A percentile compares a stretch with the other conserved stretches of the same genome.
Evolutionary conservation across 768 basidiomycete genomes (phyloP).

Genomic region (Suillus plorans): DNA sequence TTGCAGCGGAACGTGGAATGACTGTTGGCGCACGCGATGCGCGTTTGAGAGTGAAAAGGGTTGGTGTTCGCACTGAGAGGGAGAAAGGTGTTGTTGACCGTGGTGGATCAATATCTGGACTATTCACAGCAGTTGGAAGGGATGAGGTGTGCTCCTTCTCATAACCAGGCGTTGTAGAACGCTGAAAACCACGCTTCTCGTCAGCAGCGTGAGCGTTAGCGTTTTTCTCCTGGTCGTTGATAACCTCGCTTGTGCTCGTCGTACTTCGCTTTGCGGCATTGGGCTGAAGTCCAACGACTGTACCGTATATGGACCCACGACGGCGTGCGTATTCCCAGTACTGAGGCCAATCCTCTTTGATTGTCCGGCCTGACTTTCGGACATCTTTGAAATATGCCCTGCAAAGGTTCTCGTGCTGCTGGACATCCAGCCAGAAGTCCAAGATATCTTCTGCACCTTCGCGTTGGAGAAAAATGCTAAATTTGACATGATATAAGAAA

Average conservation of each 20-base stretch:
- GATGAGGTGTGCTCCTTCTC: slow-evolving; percentile 41
- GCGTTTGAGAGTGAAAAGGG: slow-evolving; percentile 72
- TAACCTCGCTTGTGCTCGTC: slow-evolving; percentile 70
- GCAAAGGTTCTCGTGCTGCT: slow-evolving; percentile 98
- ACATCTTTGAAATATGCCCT: slow-evolving; percentile 99
- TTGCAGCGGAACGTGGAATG: slow-evolving; percentile 40
- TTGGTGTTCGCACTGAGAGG: slow-evolving; percentile 70
- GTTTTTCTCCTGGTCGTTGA: slow-evolving; percentile 70
- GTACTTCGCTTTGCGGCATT: slow-evolving; percentile 74
- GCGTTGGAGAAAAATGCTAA: slow-evolving; percentile 90
- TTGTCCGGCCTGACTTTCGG: slow-evolving; percentile 87
- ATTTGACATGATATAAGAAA: slow-evolving; percentile 1
- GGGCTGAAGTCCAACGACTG: slow-evolving; percentile 75
- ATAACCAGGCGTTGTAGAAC: slow-evolving; percentile 45
- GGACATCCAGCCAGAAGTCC: slow-evolving; percentile 99
- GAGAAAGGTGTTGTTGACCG: slow-evolving; percentile 83
- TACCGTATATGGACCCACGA: slow-evolving; percentile 91
- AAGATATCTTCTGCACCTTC: slow-evolving; percentile 96
- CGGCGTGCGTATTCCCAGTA: slow-evolving; percentile 94
- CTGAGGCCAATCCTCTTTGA: slow-evolving; percentile 98
- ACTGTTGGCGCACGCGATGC: slow-evolving; percentile 90
- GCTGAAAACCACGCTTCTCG: slow-evolving; percentile 47
- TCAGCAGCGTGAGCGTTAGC: slow-evolving; percentile 50
- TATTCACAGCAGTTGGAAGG: slow-evolving; percentile 45
- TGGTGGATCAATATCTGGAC: slow-evolving; percentile 41